A percentile compares a stretch with the other conserved stretches of the same genome.
Conservation (phyloP, 1,139 yeast species). For the Yamadazyma oceani region DNA sequence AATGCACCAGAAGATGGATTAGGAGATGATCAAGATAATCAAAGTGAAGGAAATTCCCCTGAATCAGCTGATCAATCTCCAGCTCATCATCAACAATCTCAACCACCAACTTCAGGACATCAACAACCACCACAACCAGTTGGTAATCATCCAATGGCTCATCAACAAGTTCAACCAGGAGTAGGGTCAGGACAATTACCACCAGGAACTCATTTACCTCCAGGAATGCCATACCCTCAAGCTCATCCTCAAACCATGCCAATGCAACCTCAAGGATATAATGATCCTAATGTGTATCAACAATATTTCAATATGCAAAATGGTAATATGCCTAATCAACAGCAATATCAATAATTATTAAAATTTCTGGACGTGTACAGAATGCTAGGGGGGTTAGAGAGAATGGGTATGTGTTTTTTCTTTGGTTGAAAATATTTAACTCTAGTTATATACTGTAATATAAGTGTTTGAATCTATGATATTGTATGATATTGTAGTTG, state of each 20-base stretch:
- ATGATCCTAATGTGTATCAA: slow-evolving; percentile 51
- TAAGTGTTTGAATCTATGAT: neutral
- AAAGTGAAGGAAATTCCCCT: slow-evolving; percentile 52
- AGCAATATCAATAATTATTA: slow-evolving; percentile 39
- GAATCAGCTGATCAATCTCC: slow-evolving; percentile 45
- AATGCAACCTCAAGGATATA: slow-evolving; percentile 26
- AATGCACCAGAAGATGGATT: slow-evolving; percentile 82
- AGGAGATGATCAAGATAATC: slow-evolving; percentile 64
- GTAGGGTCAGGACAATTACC: slow-evolving; percentile 33
- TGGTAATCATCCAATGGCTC: slow-evolving; percentile 26
- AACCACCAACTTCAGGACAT: slow-evolving; percentile 29
- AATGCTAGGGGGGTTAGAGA: too few species aligned
- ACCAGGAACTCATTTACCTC: slow-evolving; percentile 48
- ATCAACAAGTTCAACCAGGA: slow-evolving; percentile 26
- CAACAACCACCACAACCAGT: slow-evolving; percentile 30
- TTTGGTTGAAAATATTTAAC: slow-evolving; percentile 5
- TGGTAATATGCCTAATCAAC: slow-evolving; percentile 47
- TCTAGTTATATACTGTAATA: neutral
- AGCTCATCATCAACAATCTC: slow-evolving; percentile 22
- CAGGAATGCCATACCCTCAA: slow-evolving; percentile 44
- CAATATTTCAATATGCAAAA: slow-evolving; percentile 59
- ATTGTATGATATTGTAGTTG: too few species aligned
- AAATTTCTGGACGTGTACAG: too few species aligned
- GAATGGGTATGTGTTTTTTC: slow-evolving; percentile 5
- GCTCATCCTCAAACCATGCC: slow-evolving; percentile 36